Evolutionary conservation across 2,329 filamentous ascomycete genomes (phyloP), one percentile per base, ranked within the genome.

Genomic region (Zasmidium cellare): DNA sequence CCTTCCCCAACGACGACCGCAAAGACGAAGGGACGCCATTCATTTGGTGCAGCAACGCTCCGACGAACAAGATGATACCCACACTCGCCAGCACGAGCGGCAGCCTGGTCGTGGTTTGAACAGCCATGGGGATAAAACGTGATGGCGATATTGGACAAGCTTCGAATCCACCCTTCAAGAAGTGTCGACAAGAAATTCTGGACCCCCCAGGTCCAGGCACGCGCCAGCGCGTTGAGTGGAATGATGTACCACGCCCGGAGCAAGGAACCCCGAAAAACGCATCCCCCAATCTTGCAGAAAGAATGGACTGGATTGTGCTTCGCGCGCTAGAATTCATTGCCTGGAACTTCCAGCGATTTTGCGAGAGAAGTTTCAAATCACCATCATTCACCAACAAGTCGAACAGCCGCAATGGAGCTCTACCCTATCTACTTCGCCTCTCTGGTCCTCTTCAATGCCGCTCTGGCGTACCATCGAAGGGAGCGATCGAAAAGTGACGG

Each of bases 381-480:
- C 28, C 7, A 18, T 41, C 35, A 14, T 16, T 18, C n/a, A 16
- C 35, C 16, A 14, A 41, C 6, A 16, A 44, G n/a, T n/a, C n/a
- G 25, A 18, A 46, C 9, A 47, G 14, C 20, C 58, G 11, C 23
- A n/a, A 68, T 65, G 65, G 59, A 65, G 23, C 59, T 65, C 20
- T 69, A 69, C 54, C 55, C 57, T 48, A 35, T 64, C 28, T 66
- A 66, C 56, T 62, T 69, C 51, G 59, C 58, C 18, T 44, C 56
- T 0, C 55, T 69, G 38, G 55, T 61, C 19, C 57, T 64, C 19
- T 56, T 66, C 58, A 68, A 65, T 44, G 54, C 53, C 24, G 60
- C 51, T 9, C 35, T 68, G 20, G 58, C 63, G 24, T 58, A 53
- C 23, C 61, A 61, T 19, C 60, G 62, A 20, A 48, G 59, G n/a